phyloP scores from a whole-genome alignment of 1,284 basidiomycete genomes.

The Melampsora americana region DNA sequence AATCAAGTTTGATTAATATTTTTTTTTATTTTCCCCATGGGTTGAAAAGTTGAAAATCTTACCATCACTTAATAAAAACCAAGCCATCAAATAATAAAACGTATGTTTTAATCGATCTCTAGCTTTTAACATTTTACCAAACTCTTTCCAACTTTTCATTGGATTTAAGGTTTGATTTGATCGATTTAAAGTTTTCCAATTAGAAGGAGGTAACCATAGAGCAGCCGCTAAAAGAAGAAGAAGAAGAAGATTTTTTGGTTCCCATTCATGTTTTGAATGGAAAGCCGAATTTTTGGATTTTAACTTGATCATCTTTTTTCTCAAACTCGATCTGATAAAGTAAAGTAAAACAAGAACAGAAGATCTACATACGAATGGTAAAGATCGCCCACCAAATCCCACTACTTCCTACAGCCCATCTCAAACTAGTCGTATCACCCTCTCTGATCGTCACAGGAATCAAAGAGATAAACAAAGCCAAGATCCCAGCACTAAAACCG shows the following conservation, averaged over 20 bases:
- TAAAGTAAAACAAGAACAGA: conserved; percentile 52
- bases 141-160: conserved; percentile 6
- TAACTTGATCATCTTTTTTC: too few relatives aligned
- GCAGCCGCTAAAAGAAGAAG: conserved; percentile 16
- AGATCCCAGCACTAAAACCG: conserved; percentile 71
- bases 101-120: conserved; percentile 30
- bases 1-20: neutral
- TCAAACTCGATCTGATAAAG: neutral
- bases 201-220: conserved; percentile 17
- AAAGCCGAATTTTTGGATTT: too few relatives aligned
- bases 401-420: conserved; percentile 72
- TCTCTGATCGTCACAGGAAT: conserved; percentile 67
- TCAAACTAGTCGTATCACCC: conserved; percentile 70
- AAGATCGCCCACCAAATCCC: conserved; percentile 81
- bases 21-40: neutral
- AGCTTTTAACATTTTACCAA: conserved; percentile 13
- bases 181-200: neutral
- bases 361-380: conserved; percentile 69
- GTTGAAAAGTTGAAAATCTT: neutral
- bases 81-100: conserved; percentile 30
- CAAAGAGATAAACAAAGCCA: conserved; percentile 67
- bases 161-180: conserved; percentile 25
- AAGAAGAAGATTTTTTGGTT: too few relatives aligned
- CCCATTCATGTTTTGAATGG: too few relatives aligned
- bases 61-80: conserved; percentile 44